Percentiles rank a stretch among this genome's conserved stretches.
Conservation (phyloP, 2,329 filamentous ascomycete genomes). For the Beauveria brongniartii region DNA sequence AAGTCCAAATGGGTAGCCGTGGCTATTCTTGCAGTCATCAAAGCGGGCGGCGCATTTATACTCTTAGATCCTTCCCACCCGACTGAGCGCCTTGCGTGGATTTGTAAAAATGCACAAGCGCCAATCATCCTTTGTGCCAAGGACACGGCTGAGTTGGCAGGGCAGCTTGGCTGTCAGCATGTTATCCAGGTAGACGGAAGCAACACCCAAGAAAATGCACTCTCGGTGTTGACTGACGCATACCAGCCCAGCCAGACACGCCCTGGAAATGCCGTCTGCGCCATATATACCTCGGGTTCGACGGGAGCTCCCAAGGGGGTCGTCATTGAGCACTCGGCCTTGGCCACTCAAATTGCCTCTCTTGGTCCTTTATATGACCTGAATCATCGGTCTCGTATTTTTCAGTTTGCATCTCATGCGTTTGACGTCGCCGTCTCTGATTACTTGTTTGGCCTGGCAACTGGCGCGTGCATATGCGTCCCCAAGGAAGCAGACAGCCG, state of each 20-base stretch:
- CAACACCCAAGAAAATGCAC: not conserved
- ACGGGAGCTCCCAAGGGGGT: not conserved
- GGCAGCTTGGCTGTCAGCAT: not conserved
- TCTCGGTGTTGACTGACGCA: not conserved
- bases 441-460: not conserved
- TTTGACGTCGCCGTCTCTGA: not conserved
- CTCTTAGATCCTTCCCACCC: slow-evolving; percentile 28
- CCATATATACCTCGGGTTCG: not conserved
- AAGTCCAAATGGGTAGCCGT: slow-evolving; percentile 23
- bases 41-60: slow-evolving; percentile 39
- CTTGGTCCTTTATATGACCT: not conserved
- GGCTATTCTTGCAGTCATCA: slow-evolving; percentile 26
- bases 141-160: not conserved
- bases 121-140: not conserved
- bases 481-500: not conserved
- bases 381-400: not conserved
- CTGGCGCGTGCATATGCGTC: not conserved
- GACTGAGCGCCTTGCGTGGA: not conserved
- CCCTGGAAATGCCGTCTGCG: not conserved
- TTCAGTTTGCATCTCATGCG: slow-evolving; percentile 1
- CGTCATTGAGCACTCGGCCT: not conserved
- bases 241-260: not conserved
- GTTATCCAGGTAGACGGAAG: not conserved
- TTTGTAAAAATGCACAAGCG: not conserved
- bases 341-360: not conserved